Conservation (phyloP, 2,329 filamentous ascomycete genomes). For the Chaetomium sp. region DNA sequence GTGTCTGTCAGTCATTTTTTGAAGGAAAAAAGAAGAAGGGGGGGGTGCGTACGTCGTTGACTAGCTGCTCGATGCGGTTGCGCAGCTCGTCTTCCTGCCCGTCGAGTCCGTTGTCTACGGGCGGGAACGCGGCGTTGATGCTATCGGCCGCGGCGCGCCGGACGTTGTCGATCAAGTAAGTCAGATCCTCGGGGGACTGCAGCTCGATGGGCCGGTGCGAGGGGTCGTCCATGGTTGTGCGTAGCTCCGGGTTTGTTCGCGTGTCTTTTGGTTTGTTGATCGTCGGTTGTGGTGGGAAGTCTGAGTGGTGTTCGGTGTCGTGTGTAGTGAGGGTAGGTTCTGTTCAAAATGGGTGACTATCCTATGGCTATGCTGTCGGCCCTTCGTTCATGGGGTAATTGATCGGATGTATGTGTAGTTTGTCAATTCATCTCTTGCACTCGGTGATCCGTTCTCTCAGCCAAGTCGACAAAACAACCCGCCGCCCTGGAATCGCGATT, state of each 20-base stretch:
- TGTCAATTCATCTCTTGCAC: not conserved
- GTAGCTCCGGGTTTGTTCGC: not conserved
- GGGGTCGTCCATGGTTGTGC: slow-evolving; percentile 40
- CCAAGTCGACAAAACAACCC: not conserved
- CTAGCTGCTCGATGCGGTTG: slow-evolving; percentile 59
- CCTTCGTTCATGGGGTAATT: not conserved
- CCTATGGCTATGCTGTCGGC: not conserved
- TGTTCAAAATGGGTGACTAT: not conserved
- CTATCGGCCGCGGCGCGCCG: slow-evolving; percentile 67
- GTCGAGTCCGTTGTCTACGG: slow-evolving; percentile 54
- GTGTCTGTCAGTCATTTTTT: no score
- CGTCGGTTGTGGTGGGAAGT: not conserved
- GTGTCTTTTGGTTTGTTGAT: slow-evolving; percentile 1
- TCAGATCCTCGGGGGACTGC: slow-evolving; percentile 72
- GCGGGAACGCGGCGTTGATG: slow-evolving; percentile 69
- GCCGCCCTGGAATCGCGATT: not conserved
- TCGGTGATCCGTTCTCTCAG: not conserved
- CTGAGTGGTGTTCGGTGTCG: not conserved
- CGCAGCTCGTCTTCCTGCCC: slow-evolving; percentile 59
- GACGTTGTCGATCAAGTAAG: slow-evolving; percentile 70
- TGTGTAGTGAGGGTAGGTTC: not conserved
- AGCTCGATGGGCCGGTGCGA: slow-evolving; percentile 76
- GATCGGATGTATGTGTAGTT: not conserved
- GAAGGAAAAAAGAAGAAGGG: no score
- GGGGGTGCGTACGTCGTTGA: slow-evolving; percentile 53